A percentile compares a stretch with the other conserved stretches of the same genome.
Evolutionary conservation across 176 grass and related monocot species (phyloP).

Genomic region (Bothriochloa decipiens): DNA sequence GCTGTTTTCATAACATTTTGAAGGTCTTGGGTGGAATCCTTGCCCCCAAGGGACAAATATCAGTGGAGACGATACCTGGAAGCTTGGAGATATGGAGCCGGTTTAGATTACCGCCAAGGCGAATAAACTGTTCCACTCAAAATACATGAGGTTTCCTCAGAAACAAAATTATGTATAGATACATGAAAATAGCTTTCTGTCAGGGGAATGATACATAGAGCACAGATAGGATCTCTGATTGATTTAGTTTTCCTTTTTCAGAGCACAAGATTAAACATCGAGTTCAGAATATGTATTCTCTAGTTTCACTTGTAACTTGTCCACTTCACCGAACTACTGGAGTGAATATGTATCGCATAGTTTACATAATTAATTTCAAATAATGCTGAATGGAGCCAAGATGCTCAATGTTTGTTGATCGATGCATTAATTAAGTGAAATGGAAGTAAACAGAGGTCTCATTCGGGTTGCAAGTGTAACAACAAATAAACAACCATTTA

Average conservation of each 20-base stretch:
- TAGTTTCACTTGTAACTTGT: background rate
- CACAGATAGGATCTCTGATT: background rate
- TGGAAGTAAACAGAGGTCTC: background rate
- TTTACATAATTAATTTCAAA: conserved; percentile 3
- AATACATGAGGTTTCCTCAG: background rate
- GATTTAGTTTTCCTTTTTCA: background rate
- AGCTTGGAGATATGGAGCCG: conserved; percentile 94
- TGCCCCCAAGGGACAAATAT: conserved; percentile 67
- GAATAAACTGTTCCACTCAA: conserved; percentile 33
- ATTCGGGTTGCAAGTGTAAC: background rate
- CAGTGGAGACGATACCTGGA: conserved; percentile 80
- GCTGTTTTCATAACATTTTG: background rate
- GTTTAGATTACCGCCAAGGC: conserved; percentile 80
- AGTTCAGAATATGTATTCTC: background rate
- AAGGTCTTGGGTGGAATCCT: conserved; percentile 79
- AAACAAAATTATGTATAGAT: conserved; percentile 13
- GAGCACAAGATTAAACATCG: background rate
- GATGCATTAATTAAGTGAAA: background rate
- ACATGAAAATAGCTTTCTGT: background rate
- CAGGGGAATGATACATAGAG: background rate
- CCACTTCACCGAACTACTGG: background rate
- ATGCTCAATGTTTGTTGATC: background rate
- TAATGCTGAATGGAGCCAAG: background rate
- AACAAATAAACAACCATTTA: background rate
- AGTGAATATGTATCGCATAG: conserved; percentile 4